These are phyloP conservation scores for Neoboletus magnificus DNA, from an alignment of 768 basidiomycete species.

Conservation along the genomic window DNA sequence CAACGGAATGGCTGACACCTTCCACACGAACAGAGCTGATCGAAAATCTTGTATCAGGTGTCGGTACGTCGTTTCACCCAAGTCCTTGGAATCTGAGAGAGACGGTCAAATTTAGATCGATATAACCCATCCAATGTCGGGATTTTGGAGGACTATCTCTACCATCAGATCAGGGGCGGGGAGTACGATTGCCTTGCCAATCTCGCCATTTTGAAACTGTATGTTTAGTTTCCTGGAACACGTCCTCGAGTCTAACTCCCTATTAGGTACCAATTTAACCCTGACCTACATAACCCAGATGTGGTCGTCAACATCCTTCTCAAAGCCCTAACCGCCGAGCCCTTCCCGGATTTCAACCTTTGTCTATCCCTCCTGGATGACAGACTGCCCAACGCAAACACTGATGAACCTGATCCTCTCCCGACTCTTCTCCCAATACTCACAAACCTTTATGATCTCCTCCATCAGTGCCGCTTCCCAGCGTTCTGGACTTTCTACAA, in stretches of 20 bases:
- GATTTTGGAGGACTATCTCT: constrained; percentile 95
- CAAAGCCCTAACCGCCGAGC: constrained; percentile 81
- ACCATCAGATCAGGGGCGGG: constrained; percentile 86
- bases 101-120: constrained; percentile 58
- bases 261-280: constrained; percentile 91
- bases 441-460: constrained; percentile 61
- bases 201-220: constrained; percentile 93
- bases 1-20: constrained; percentile 69
- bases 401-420: constrained; percentile 82
- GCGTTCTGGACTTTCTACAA: constrained; percentile 78
- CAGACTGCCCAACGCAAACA: constrained; percentile 46
- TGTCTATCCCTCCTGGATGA: constrained; percentile 91
- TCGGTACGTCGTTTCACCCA: constrained; percentile 51
- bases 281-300: constrained; percentile 88
- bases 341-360: constrained; percentile 91
- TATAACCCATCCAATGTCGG: constrained; percentile 95
- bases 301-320: constrained; percentile 93
- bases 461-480: constrained; percentile 84
- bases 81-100: background rate
- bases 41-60: constrained; percentile 86
- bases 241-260: background rate
- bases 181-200: constrained; percentile 96
- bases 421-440: constrained; percentile 66
- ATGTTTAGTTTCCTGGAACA: constrained; percentile 16
- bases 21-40: constrained; percentile 81